These are phyloP conservation scores for Podaxis mareebaensis DNA, from an alignment of 768 basidiomycete species.

Conservation along the genomic window DNA sequence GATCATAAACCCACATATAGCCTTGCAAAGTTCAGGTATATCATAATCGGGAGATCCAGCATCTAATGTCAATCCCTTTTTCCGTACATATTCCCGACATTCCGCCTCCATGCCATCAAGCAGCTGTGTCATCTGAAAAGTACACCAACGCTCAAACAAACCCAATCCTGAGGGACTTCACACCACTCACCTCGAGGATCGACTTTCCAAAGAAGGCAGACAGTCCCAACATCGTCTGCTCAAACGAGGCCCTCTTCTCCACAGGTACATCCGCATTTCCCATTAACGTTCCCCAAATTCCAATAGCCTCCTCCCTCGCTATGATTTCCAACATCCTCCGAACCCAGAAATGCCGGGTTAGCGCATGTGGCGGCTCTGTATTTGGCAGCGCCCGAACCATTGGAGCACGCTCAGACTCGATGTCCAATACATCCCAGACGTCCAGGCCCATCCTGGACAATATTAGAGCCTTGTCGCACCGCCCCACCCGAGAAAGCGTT, in stretches of 20 bases:
- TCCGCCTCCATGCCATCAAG: constrained; percentile 38
- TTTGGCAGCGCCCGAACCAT: not conserved
- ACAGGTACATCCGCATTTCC: not conserved
- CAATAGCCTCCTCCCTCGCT: constrained; percentile 15
- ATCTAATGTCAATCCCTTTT: constrained; percentile 28
- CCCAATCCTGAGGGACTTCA: not conserved
- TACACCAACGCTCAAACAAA: not conserved
- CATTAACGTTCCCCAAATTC: constrained; percentile 8
- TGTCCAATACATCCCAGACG: constrained; percentile 53
- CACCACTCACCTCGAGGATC: constrained; percentile 14
- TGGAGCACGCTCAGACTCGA: constrained; percentile 14
- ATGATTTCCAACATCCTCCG: constrained; percentile 7
- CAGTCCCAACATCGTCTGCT: constrained; percentile 12
- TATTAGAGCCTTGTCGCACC: constrained; percentile 39
- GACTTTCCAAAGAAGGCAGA: constrained; percentile 18
- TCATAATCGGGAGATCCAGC: constrained; percentile 32
- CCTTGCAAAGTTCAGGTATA: constrained; percentile 34
- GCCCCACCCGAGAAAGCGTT: constrained; percentile 33
- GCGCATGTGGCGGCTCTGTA: constrained; percentile 5
- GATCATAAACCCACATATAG: constrained; percentile 53
- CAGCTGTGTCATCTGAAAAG: constrained; percentile 36
- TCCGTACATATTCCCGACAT: constrained; percentile 41
- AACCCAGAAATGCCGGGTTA: constrained; percentile 30
- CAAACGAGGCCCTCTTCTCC: constrained; percentile 9
- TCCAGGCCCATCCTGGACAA: constrained; percentile 49